These are phyloP conservation scores for Saxispiralis lemnorum DNA, from an alignment of 495 filamentous ascomycete genomes.

Conservation along the genomic window DNA sequence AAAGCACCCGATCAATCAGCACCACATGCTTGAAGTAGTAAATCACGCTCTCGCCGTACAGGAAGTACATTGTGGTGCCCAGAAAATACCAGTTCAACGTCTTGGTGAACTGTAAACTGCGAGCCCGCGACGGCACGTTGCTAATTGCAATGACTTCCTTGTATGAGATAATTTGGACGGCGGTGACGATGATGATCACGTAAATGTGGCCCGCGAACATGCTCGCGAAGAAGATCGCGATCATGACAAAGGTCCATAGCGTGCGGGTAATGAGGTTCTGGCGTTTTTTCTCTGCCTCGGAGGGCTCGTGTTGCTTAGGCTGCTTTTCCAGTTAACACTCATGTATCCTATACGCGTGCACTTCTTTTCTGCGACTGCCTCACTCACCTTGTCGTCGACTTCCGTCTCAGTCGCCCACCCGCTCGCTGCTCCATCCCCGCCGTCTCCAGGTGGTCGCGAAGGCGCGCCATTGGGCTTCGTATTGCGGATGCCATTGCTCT, in stretches of 20 bases:
- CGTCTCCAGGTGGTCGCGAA: conserved; percentile 5
- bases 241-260: conserved; percentile 98
- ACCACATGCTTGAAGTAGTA: conserved; percentile 99
- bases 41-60: conserved; percentile 96
- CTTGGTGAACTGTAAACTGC: conserved; percentile 85
- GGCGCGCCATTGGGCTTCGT: conserved; percentile 2
- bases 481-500: conserved; percentile 22
- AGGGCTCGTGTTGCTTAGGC: conserved; percentile 18
- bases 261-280: conserved; percentile 92
- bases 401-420: conserved; percentile 31
- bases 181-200: conserved; percentile 78
- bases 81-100: conserved; percentile 97
- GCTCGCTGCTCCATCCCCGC: conserved; percentile 11
- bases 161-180: conserved; percentile 89
- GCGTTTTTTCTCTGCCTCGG: conserved; percentile 97
- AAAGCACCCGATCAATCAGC: conserved; percentile 77
- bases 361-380: neutral
- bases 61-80: conserved; percentile 95
- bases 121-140: conserved; percentile 77
- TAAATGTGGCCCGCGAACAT: conserved; percentile 95
- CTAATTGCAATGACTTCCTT: conserved; percentile 98
- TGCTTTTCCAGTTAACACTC: conserved; percentile 2
- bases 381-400: conserved; percentile 7
- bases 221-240: conserved; percentile 72
- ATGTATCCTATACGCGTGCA: neutral